Percentiles rank a stretch among this genome's conserved stretches.
Conservation (phyloP, 306 rosid species). For the Fragaria iinumae region DNA sequence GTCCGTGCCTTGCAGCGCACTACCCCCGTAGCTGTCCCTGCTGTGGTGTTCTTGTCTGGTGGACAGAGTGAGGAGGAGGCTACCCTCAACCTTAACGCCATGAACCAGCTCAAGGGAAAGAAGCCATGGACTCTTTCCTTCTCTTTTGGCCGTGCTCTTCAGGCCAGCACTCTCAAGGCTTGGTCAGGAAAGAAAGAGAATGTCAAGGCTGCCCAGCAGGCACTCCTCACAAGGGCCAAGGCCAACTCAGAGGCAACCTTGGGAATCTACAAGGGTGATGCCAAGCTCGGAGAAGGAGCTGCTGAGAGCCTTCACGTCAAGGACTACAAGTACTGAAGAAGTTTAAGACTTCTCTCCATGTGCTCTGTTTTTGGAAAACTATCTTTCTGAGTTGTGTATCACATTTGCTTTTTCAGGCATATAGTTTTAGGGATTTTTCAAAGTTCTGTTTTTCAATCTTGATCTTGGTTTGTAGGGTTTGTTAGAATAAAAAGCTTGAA, state of each 20-base stretch:
- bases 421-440: conserved; percentile 8
- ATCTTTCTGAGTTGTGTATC: conserved; percentile 2
- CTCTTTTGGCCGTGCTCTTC: conserved; percentile 86
- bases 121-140: conserved; percentile 84
- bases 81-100: conserved; percentile 67
- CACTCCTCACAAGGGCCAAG: conserved; percentile 72
- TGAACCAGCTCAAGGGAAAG: conserved; percentile 72
- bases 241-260: conserved; percentile 81
- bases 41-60: conserved; percentile 75
- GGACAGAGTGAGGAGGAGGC: conserved; percentile 98
- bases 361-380: conserved; percentile 16
- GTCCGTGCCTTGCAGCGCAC: conserved; percentile 68
- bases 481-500: conserved; percentile 26
- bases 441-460: background rate
- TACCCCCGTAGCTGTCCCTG: conserved; percentile 73
- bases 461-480: conserved; percentile 6
- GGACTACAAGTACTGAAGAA: conserved; percentile 53
- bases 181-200: conserved; percentile 71
- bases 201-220: conserved; percentile 57
- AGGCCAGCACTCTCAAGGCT: conserved; percentile 83
- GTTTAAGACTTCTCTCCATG: background rate
- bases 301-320: conserved; percentile 74
- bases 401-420: conserved; percentile 20
- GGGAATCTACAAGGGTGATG: conserved; percentile 71
- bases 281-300: conserved; percentile 61